A percentile compares a stretch with the other conserved stretches of the same genome.
Conservation (phyloP, 2,329 filamentous ascomycete genomes). For the Fusarium sp. region DNA sequence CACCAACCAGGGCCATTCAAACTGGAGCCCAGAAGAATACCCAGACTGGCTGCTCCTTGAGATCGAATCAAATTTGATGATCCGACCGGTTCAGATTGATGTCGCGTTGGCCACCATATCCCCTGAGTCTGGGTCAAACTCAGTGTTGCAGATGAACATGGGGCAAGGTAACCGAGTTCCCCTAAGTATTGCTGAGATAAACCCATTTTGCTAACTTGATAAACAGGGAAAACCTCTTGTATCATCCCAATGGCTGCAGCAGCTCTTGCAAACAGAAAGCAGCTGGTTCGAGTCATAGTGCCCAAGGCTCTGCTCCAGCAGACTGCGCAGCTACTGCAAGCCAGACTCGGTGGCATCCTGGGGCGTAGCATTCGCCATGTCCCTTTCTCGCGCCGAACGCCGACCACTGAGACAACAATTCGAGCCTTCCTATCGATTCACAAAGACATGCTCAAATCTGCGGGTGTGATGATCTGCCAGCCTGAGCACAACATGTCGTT, state of each 20-base stretch:
- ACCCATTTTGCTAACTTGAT: background rate
- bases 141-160: constrained; percentile 75
- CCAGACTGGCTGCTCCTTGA: constrained; percentile 75
- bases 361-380: constrained; percentile 65
- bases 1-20: constrained; percentile 56
- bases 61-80: constrained; percentile 71
- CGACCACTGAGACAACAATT: constrained; percentile 47
- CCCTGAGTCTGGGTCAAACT: constrained; percentile 63
- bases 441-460: constrained; percentile 50
- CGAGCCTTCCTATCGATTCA: constrained; percentile 46
- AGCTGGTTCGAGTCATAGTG: constrained; percentile 66
- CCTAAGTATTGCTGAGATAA: background rate
- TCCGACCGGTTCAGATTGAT: constrained; percentile 69
- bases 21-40: constrained; percentile 64
- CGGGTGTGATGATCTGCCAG: constrained; percentile 67
- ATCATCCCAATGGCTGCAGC: constrained; percentile 64
- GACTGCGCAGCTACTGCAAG: constrained; percentile 66
- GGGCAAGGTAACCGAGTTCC: constrained; percentile 59
- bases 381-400: constrained; percentile 65
- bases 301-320: constrained; percentile 67
- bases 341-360: constrained; percentile 64
- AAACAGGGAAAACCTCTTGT: constrained; percentile 65
- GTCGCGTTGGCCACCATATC: constrained; percentile 70
- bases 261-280: constrained; percentile 55
- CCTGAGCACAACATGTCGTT: constrained; percentile 75